Conservation (phyloP, 2,329 filamentous ascomycete species). For the Botrytis medusae region DNA sequence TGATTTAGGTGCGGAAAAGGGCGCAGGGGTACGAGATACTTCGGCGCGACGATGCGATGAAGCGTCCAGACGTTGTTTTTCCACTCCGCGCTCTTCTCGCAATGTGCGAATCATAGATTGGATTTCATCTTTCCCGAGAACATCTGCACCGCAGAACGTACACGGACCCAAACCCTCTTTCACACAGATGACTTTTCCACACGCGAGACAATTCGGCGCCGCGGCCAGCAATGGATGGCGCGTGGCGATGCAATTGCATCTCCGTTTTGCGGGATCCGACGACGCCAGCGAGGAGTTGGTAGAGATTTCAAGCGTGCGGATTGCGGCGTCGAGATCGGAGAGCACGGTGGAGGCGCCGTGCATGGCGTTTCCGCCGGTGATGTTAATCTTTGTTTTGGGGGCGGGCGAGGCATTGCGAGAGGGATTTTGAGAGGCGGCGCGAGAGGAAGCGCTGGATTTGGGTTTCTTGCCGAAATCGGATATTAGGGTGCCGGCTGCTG, state of each 20-base stretch:
- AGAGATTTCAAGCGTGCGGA: constrained; percentile 84
- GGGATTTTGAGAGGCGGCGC: constrained; percentile 53
- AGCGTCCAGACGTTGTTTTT: constrained; percentile 81
- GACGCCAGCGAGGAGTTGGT: constrained; percentile 72
- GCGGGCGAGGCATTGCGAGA: constrained; percentile 36
- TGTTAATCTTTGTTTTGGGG: constrained; percentile 63
- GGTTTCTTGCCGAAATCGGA: constrained; percentile 68
- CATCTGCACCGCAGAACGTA: constrained; percentile 77
- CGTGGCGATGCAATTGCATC: constrained; percentile 85
- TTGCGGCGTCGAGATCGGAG: constrained; percentile 73
- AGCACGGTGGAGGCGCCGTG: constrained; percentile 75
- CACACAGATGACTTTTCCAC: constrained; percentile 92
- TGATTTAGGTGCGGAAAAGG: constrained; percentile 54
- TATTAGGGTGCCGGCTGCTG: constrained; percentile 75
- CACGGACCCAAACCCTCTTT: constrained; percentile 93
- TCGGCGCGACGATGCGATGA: constrained; percentile 66
- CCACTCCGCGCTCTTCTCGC: constrained; percentile 79
- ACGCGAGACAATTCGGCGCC: constrained; percentile 87
- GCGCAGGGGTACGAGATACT: constrained; percentile 58
- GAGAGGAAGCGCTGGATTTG: constrained; percentile 49
- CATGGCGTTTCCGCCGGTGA: constrained; percentile 78
- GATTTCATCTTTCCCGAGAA: constrained; percentile 72
- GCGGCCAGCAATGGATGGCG: constrained; percentile 86
- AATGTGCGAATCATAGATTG: constrained; percentile 83
- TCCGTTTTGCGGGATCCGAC: constrained; percentile 54